Conservation (phyloP, 2,329 filamentous ascomycete species). For the Penicillium aurantiogriseum region DNA sequence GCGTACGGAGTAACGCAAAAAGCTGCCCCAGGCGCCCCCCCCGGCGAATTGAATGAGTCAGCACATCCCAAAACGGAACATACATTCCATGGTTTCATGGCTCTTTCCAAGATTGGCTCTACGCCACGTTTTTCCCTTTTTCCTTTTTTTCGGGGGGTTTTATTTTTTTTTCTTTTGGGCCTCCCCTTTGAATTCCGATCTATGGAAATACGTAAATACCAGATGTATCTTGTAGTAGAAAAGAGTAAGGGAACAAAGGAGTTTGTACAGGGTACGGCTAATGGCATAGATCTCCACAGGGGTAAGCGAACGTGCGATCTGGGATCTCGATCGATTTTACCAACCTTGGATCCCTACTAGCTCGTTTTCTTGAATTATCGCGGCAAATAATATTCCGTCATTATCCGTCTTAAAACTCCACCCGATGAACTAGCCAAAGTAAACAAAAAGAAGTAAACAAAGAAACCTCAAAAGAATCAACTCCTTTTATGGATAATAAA, state of each 20-base stretch:
- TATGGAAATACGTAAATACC: not conserved
- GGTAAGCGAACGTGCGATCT: slow-evolving; percentile 13
- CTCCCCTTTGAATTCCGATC: not conserved
- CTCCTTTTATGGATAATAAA: not conserved
- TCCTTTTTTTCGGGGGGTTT: too few relatives aligned
- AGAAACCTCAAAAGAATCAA: not conserved
- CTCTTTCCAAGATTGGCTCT: not conserved
- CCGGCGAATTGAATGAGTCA: not conserved
- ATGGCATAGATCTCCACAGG: slow-evolving; percentile 15
- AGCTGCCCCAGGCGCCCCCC: not conserved
- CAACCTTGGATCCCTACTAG: slow-evolving; percentile 17
- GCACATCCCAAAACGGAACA: not conserved
- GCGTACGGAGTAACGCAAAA: not conserved
- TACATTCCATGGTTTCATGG: not conserved
- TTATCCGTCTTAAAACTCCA: not conserved
- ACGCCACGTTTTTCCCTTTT: not conserved
- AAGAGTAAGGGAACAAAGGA: too few relatives aligned
- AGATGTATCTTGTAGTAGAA: too few relatives aligned
- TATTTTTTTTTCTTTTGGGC: not conserved
- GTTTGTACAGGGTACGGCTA: not conserved
- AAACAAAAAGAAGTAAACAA: not conserved
- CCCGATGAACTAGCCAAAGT: not conserved
- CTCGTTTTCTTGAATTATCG: slow-evolving; percentile 1
- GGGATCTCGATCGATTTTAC: slow-evolving; percentile 13
- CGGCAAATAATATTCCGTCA: not conserved